Percentiles rank a stretch among this genome's conserved stretches.
Evolutionary conservation across 2,329 filamentous ascomycete species (phyloP).

Genomic region (Ceratocystis ficicola): DNA sequence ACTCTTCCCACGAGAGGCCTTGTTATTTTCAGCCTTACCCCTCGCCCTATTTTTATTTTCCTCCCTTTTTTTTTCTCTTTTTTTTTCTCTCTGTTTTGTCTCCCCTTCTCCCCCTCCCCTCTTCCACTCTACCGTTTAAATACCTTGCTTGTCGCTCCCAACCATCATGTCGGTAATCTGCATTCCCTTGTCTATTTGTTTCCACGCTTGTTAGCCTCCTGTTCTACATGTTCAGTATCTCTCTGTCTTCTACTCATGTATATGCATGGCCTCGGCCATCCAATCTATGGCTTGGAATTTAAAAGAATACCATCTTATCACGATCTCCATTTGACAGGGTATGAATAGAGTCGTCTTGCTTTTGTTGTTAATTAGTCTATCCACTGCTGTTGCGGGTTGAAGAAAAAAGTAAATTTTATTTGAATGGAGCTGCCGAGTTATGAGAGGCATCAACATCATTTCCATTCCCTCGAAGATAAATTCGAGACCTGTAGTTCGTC

Average conservation of each 20-base stretch:
- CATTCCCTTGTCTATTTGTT: neutral
- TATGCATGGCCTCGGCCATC: neutral
- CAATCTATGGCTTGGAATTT: neutral
- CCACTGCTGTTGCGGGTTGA: no score
- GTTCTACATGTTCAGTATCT: neutral
- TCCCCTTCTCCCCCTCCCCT: neutral
- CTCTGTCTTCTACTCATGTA: neutral
- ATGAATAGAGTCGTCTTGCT: no score
- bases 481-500: neutral
- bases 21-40: neutral
- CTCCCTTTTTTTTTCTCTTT: neutral
- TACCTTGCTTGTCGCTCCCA: conserved; percentile 11
- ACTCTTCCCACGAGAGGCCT: neutral
- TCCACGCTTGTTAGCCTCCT: neutral
- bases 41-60: no score
- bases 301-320: neutral
- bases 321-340: no score
- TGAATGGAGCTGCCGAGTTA: neutral
- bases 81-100: neutral
- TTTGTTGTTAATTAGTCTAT: no score
- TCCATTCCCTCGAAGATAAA: neutral
- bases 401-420: neutral
- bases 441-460: conserved; percentile 3
- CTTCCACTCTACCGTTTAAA: neutral
- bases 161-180: conserved; percentile 1